phyloP scores from a whole-genome alignment of 768 basidiomycete genomes.

The Boletellus emodensis region DNA sequence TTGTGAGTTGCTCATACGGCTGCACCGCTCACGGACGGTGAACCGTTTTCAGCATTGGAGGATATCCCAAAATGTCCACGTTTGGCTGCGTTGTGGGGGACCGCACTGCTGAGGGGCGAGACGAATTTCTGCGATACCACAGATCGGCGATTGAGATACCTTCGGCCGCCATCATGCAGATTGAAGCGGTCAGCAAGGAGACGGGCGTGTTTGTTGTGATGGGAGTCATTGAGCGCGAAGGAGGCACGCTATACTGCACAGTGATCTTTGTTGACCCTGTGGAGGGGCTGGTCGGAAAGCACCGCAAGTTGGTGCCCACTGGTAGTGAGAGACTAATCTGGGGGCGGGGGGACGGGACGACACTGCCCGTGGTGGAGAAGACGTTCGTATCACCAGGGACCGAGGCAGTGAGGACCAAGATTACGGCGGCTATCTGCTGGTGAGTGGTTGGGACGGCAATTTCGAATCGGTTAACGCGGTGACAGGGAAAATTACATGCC shows the following conservation, averaged over 20 bases:
- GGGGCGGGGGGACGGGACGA: conserved; percentile 56
- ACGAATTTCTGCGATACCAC: conserved; percentile 55
- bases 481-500: conserved; percentile 72
- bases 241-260: conserved; percentile 61
- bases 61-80: conserved; percentile 56
- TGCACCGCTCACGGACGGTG: background rate
- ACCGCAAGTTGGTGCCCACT: conserved; percentile 64
- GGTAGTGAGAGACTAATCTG: conserved; percentile 57
- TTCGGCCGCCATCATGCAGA: conserved; percentile 42
- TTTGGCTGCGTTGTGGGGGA: conserved; percentile 44
- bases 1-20: conserved; percentile 37
- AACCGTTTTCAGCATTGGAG: conserved; percentile 41
- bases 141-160: conserved; percentile 55
- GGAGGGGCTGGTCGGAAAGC: conserved; percentile 53
- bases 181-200: conserved; percentile 47
- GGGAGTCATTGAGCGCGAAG: conserved; percentile 56
- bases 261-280: conserved; percentile 52
- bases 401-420: conserved; percentile 36
- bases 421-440: conserved; percentile 60
- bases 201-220: conserved; percentile 53
- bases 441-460: conserved; percentile 21
- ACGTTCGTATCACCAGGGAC: conserved; percentile 30
- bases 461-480: background rate
- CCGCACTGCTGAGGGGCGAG: conserved; percentile 46
- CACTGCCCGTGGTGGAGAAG: conserved; percentile 46